phyloP scores from a whole-genome alignment of 2,329 filamentous ascomycete genomes.

The Neonectria neomacrospora region DNA sequence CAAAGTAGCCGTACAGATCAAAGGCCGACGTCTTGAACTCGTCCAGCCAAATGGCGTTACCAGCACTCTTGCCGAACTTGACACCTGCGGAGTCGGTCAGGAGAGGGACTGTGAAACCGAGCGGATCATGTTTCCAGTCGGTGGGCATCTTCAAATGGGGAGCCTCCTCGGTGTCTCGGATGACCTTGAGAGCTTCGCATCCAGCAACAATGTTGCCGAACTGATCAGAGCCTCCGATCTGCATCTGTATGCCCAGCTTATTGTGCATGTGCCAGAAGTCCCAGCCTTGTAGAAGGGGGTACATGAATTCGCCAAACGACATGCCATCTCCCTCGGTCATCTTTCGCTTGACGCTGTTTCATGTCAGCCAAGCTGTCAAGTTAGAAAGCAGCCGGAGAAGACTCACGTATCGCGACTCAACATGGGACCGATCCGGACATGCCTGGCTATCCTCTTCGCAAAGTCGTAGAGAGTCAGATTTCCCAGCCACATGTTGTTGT shows the following conservation, averaged over 20 bases:
- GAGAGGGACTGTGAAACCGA: constrained; percentile 91
- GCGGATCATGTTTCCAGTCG: constrained; percentile 66
- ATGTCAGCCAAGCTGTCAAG: constrained; percentile 31
- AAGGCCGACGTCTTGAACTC: constrained; percentile 81
- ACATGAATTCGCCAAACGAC: constrained; percentile 92
- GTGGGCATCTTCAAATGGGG: constrained; percentile 53
- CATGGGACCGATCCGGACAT: constrained; percentile 86
- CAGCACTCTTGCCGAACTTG: constrained; percentile 95
- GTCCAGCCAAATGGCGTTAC: constrained; percentile 95
- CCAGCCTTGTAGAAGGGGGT: constrained; percentile 94
- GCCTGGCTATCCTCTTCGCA: constrained; percentile 76
- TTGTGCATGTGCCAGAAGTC: constrained; percentile 92
- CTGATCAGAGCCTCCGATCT: constrained; percentile 95
- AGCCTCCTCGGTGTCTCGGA: constrained; percentile 68
- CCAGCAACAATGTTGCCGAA: constrained; percentile 96
- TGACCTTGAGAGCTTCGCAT: constrained; percentile 83
- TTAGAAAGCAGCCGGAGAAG: background rate
- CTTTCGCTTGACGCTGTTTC: constrained; percentile 75
- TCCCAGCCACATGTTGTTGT: constrained; percentile 89
- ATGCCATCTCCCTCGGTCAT: constrained; percentile 90
- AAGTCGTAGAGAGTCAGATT: constrained; percentile 78
- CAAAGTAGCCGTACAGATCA: constrained; percentile 91
- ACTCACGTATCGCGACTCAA: constrained; percentile 87
- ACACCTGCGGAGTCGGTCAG: constrained; percentile 85
- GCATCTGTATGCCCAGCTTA: constrained; percentile 76